These are phyloP conservation scores for Chromera velia DNA, from an alignment of 73 alveolate genomes.

Conservation along the genomic window DNA sequence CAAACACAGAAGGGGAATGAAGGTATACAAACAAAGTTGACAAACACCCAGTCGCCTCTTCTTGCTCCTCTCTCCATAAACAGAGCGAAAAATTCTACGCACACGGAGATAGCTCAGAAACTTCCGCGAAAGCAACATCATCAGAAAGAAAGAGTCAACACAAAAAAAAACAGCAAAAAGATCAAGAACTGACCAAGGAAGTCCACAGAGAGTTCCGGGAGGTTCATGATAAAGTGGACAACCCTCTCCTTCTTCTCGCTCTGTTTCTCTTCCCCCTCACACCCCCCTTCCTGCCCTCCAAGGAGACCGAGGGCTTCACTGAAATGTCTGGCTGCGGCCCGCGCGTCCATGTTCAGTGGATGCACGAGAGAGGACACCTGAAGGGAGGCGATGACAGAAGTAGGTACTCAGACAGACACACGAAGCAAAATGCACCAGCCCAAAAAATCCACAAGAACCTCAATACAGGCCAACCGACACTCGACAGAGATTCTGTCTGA, in stretches of 20 bases:
- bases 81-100: no score
- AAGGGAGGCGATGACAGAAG: neutral
- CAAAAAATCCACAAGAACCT: no score
- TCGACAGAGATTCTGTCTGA: no score
- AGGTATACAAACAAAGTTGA: neutral
- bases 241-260: slow-evolving; percentile 57
- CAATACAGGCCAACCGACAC: no score
- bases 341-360: slow-evolving; percentile 89
- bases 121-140: no score
- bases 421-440: no score
- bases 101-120: no score
- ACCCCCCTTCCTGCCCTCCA: slow-evolving; percentile 52
- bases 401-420: no score
- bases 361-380: slow-evolving; percentile 54
- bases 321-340: slow-evolving; percentile 71
- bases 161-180: no score
- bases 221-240: slow-evolving; percentile 90
- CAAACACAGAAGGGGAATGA: neutral
- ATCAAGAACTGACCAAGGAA: no score
- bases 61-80: neutral
- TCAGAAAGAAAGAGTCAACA: slow-evolving; percentile 70
- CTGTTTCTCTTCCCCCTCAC: slow-evolving; percentile 21
- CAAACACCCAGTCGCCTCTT: neutral
- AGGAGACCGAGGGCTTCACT: slow-evolving; percentile 10
- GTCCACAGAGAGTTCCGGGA: slow-evolving; percentile 92